These are phyloP conservation scores for Lactifluus subvellereus DNA, from an alignment of 768 basidiomycete species.

Conservation along the genomic window DNA sequence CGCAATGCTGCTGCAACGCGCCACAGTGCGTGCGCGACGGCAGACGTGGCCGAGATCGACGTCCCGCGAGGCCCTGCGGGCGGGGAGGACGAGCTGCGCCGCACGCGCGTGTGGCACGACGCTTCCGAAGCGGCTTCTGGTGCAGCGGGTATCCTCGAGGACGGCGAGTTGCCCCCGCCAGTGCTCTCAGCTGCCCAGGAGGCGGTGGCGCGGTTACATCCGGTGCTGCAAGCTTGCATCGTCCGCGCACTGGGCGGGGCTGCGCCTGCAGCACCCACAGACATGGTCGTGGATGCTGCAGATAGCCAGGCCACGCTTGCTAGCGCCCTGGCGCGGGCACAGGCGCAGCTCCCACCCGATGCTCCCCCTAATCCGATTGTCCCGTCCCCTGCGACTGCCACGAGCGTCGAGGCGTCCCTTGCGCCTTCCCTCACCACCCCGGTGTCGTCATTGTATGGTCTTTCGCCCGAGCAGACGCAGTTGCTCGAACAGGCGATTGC, in stretches of 20 bases:
- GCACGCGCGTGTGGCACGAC: conserved; percentile 63
- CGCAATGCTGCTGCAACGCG: conserved; percentile 52
- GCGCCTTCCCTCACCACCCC: conserved; percentile 12
- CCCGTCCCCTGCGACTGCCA: conserved; percentile 13
- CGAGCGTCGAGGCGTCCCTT: not conserved
- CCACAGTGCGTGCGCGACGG: conserved; percentile 47
- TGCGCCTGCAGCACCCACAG: conserved; percentile 5
- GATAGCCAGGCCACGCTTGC: conserved; percentile 63
- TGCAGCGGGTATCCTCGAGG: conserved; percentile 11
- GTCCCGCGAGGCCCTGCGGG: conserved; percentile 41
- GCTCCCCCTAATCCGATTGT: conserved; percentile 19
- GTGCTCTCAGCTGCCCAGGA: conserved; percentile 22
- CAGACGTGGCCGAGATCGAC: conserved; percentile 50
- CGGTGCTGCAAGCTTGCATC: conserved; percentile 20
- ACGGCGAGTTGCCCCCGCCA: conserved; percentile 22
- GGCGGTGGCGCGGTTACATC: conserved; percentile 19
- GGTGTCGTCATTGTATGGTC: conserved; percentile 54
- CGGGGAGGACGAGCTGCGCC: conserved; percentile 41
- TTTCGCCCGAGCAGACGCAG: conserved; percentile 67
- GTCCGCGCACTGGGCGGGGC: conserved; percentile 6
- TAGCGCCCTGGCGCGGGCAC: conserved; percentile 67
- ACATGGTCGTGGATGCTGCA: conserved; percentile 35
- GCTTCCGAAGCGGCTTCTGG: conserved; percentile 35
- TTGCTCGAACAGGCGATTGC: conserved; percentile 69
- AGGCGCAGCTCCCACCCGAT: conserved; percentile 39